Conservation (phyloP, 225 moss, liverwort and hornwort species). For the Climacium dendroides region DNA sequence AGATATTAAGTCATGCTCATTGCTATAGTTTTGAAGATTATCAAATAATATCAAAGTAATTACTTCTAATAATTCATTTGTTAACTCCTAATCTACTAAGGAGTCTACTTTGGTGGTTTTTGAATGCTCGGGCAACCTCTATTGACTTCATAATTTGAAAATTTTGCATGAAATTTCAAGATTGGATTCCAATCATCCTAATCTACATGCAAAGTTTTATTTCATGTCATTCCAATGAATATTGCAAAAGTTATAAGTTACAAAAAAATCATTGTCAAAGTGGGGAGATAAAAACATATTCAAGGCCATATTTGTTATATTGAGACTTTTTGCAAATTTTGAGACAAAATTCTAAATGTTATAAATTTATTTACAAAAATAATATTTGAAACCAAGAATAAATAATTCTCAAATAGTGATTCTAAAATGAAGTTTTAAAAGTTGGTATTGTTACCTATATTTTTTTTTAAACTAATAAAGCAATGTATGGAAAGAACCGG, state of each 20-base stretch:
- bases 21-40: not conserved
- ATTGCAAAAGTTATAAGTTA: not conserved
- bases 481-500: too few relatives aligned
- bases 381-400: too few relatives aligned
- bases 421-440: too few relatives aligned
- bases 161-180: not conserved
- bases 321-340: too few relatives aligned
- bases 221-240: not conserved
- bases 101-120: fast-evolving
- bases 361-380: too few relatives aligned
- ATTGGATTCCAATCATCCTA: not conserved
- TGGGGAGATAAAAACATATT: not conserved
- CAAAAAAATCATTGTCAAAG: not conserved
- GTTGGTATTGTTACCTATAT: too few relatives aligned
- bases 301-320: too few relatives aligned
- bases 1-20: fast-evolving
- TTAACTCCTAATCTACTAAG: too few relatives aligned
- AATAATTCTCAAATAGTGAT: too few relatives aligned
- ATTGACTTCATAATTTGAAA: not conserved
- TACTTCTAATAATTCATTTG: not conserved
- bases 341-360: too few relatives aligned
- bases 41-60: not conserved
- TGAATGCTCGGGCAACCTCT: fast-evolving
- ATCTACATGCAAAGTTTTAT: not conserved
- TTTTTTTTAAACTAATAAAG: too few relatives aligned